Conservation (phyloP, 2,329 filamentous ascomycete genomes). For the Aspergillus thermomutatus region DNA sequence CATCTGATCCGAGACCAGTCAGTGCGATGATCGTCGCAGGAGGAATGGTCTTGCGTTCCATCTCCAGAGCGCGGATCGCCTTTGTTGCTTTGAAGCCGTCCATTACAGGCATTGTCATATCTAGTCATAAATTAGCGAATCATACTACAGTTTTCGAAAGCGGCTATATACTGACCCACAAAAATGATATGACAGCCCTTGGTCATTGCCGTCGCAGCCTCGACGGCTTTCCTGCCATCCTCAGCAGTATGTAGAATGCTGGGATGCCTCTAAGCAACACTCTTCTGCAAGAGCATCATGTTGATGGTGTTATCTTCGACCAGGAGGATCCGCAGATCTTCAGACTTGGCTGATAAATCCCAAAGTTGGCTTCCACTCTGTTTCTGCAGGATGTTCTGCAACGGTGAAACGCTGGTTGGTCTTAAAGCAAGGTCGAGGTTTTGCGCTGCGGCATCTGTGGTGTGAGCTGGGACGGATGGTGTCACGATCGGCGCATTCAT, state of each 20-base stretch:
- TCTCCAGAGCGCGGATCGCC: constrained; percentile 31
- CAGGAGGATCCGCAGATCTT: constrained; percentile 21
- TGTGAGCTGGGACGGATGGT: too few species aligned
- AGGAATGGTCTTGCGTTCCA: constrained; percentile 9
- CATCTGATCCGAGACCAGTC: constrained; percentile 31
- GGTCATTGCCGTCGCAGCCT: constrained; percentile 16
- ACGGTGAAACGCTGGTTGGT: too few species aligned
- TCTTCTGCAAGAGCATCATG: constrained; percentile 26
- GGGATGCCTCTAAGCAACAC: constrained; percentile 24
- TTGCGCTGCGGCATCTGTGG: too few species aligned
- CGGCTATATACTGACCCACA: constrained; percentile 27
- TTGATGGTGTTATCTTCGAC: constrained; percentile 38
- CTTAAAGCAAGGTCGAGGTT: too few species aligned
- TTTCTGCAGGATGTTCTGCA: too few species aligned
- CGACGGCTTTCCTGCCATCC: constrained; percentile 32
- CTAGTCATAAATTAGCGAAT: constrained; percentile 24
- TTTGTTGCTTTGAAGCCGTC: constrained; percentile 41
- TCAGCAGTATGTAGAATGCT: constrained; percentile 21
- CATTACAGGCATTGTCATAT: constrained; percentile 39
- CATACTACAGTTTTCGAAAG: too few species aligned
- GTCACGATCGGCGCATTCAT: too few species aligned
- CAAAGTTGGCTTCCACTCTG: too few species aligned
- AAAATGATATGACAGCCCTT: constrained; percentile 31
- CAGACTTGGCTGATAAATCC: neutral
- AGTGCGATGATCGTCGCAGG: constrained; percentile 32